Evolutionary conservation across 306 rosid species (phyloP), one percentile per base, ranked within the genome.

Genomic region (Cucurbita ficifolia): DNA sequence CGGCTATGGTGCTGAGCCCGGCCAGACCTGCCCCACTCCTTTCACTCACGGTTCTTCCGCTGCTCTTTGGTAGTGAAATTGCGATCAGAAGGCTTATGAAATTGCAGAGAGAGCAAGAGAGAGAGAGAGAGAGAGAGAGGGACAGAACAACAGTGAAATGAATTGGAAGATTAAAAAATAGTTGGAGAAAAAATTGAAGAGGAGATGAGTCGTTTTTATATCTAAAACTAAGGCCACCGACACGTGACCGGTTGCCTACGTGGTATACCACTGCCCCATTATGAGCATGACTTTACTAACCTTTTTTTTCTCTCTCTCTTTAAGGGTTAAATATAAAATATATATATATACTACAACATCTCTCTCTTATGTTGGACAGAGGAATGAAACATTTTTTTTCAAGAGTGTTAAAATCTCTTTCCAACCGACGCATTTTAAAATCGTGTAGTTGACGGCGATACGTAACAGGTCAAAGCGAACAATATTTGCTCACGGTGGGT

Each of bases 1-100:
- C 78, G 39, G 53, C 73, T 36, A 84, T 57, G 77, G 82, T 70
- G 72, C 84, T 77, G 76, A 82, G 74, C 84, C 80, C 86, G 62
- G 93, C 96, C 91, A 86, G 91, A 76, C 74, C 86, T 81, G 43
- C 76, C 8, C 5, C 14, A 39, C 50, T 70, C 0, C 17, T 42
- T 29, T 33, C 22, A 48, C 58, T 4, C 2, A 3, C 7, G 12
- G 11, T 67, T 40, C 2, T 7, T 68, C 45, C 58, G 16, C 22
- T 3, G 14, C 43, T 4, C 6, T 68, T 46, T 7, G 73, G 13
- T 38, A n/a, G 70, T 7, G 29, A 18, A 38, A 39, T 38, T 39
- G 70, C 19, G 46, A 7, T 36, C 22, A 61, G 22, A 16, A 3
- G 46, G 21, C 0, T 36, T 4, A 13, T 3, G 49, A 38, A 62